A percentile compares a stretch with the other conserved stretches of the same genome.
Conservation (phyloP, 2,329 filamentous ascomycete genomes). For the Arthrobotrys conoides region DNA sequence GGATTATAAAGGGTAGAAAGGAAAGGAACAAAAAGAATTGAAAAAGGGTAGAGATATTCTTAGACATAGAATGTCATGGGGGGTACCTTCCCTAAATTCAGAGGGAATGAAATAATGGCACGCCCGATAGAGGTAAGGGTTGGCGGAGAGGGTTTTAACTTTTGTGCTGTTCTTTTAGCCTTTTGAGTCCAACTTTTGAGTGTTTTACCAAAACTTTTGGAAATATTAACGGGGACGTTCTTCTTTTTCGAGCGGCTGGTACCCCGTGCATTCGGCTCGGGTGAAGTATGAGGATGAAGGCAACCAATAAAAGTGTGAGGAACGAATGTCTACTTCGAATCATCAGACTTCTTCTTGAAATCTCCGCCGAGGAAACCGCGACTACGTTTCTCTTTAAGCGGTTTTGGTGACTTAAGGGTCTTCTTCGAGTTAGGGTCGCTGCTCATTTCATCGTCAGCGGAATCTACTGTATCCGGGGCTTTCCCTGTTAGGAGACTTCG, state of each 20-base stretch:
- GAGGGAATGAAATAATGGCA: slow-evolving; percentile 3
- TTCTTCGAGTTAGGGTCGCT: slow-evolving; percentile 47
- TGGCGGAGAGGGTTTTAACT: slow-evolving; percentile 12
- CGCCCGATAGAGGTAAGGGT: slow-evolving; percentile 24
- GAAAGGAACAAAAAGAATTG: slow-evolving; percentile 12
- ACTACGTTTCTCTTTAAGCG: slow-evolving; percentile 55
- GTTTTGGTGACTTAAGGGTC: slow-evolving; percentile 39
- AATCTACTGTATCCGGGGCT: slow-evolving; percentile 54
- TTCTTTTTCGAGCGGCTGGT: slow-evolving; percentile 1
- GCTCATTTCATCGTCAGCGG: slow-evolving; percentile 53
- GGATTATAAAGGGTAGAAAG: slow-evolving; percentile 30
- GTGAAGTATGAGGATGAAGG: not conserved
- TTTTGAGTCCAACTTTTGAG: slow-evolving; percentile 48
- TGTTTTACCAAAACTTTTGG: slow-evolving; percentile 31
- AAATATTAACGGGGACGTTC: slow-evolving; percentile 15
- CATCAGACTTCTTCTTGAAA: slow-evolving; percentile 52
- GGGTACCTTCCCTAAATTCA: slow-evolving; percentile 30
- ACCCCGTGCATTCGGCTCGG: not conserved
- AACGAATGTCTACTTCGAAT: slow-evolving; percentile 49
- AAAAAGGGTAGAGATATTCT: slow-evolving; percentile 19
- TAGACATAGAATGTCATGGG: slow-evolving; percentile 44
- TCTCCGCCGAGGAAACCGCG: slow-evolving; percentile 52
- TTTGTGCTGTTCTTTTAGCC: slow-evolving; percentile 32
- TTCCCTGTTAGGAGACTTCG: slow-evolving; percentile 50
- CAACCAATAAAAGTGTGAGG: slow-evolving; percentile 8